Percentiles rank a stretch among this genome's conserved stretches.
These are phyloP conservation scores for Chernovozyma sophiae-reginae DNA, from an alignment of 1,139 yeast genomes.

Conservation along the genomic window DNA sequence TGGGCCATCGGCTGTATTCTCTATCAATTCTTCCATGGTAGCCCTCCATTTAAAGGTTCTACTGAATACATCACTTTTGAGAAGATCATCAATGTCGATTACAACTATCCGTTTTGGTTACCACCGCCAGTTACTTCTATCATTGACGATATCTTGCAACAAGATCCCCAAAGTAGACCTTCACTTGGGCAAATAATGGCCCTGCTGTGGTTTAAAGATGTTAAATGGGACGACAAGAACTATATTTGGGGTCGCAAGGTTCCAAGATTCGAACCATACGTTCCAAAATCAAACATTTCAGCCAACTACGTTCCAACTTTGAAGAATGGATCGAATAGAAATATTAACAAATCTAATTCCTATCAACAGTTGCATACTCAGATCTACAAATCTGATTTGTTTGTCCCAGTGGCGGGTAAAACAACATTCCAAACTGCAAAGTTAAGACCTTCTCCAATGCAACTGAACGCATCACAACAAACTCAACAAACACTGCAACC, in stretches of 20 bases:
- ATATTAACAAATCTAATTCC: conserved; percentile 35
- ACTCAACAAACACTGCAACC: background rate
- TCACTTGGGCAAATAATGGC: conserved; percentile 34
- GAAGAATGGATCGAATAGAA: conserved; percentile 37
- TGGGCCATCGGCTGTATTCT: conserved; percentile 98
- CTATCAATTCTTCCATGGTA: conserved; percentile 90
- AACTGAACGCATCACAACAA: background rate
- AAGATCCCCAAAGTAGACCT: conserved; percentile 33
- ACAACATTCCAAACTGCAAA: background rate
- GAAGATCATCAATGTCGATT: conserved; percentile 81
- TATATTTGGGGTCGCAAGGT: conserved; percentile 46
- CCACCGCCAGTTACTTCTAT: conserved; percentile 57
- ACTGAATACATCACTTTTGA: conserved; percentile 94
- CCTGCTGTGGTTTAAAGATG: conserved; percentile 36
- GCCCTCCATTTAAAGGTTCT: conserved; percentile 94
- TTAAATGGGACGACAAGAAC: conserved; percentile 40
- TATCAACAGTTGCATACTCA: conserved; percentile 43
- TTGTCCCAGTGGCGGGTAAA: conserved; percentile 7
- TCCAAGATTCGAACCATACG: conserved; percentile 51
- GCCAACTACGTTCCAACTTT: conserved; percentile 27
- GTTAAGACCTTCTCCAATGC: background rate
- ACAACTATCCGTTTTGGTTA: conserved; percentile 71
- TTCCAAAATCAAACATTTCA: conserved; percentile 30
- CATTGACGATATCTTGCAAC: conserved; percentile 62
- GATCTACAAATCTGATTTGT: conserved; percentile 34